A percentile compares a stretch with the other conserved stretches of the same genome.
Conservation (phyloP, 495 filamentous ascomycete genomes). For the Tetracladium marchalianum region DNA sequence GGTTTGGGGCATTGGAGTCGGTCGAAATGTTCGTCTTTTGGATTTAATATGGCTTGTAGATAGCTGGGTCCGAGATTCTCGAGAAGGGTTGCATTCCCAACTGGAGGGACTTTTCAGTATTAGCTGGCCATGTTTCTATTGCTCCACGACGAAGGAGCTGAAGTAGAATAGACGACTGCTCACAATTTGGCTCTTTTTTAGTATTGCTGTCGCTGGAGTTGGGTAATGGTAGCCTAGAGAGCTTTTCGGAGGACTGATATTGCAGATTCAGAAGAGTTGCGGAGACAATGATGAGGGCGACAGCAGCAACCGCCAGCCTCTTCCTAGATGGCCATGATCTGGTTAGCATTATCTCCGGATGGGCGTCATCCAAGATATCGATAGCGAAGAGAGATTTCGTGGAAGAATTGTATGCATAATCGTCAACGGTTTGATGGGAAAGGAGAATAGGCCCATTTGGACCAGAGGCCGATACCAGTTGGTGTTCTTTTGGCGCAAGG, state of each 20-base stretch:
- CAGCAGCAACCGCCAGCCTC: conserved; percentile 3
- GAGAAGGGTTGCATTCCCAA: conserved; percentile 15
- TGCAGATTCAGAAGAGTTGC: conserved; percentile 7
- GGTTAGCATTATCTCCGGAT: conserved; percentile 1
- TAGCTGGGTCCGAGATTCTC: conserved; percentile 16
- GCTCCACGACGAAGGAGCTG: no score
- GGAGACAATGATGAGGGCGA: conserved; percentile 5
- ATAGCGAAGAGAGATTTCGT: not conserved
- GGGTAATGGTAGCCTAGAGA: conserved; percentile 1
- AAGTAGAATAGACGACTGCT: no score
- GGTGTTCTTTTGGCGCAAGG: no score
- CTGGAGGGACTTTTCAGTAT: conserved; percentile 3
- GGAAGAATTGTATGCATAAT: no score
- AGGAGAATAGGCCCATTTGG: no score
- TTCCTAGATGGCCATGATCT: conserved; percentile 7
- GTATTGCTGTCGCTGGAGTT: conserved; percentile 1
- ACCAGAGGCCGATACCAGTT: no score
- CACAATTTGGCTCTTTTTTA: not conserved
- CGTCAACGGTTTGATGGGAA: no score
- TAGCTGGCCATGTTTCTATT: not conserved
- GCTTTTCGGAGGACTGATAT: conserved; percentile 1
- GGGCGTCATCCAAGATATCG: not conserved
- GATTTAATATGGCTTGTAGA: conserved; percentile 22
- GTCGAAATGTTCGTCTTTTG: conserved; percentile 18
- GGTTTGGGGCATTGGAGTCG: conserved; percentile 16